phyloP scores from a whole-genome alignment of 2,329 filamentous ascomycete genomes.

The Davidsoniella eucalypti region DNA sequence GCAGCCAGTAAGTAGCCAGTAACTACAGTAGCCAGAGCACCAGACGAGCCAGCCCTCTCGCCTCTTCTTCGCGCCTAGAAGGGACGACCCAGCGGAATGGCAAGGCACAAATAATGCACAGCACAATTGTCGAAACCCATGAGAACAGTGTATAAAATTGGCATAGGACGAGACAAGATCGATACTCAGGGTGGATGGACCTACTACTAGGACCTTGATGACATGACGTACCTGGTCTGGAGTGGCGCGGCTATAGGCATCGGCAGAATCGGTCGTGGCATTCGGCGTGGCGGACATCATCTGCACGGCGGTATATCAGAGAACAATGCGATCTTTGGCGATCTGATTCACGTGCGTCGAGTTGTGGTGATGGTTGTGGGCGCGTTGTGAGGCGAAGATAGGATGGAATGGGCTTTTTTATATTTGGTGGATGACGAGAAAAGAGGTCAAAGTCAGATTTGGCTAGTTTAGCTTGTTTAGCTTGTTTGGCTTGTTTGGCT shows the following conservation, averaged over 20 bases:
- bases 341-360: conserved; percentile 1
- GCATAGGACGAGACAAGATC: background rate
- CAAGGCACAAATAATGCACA: too few species aligned
- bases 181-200: background rate
- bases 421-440: background rate
- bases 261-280: conserved; percentile 12
- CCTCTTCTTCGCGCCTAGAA: too few species aligned
- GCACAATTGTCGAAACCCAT: too few species aligned
- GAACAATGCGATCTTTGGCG: conserved; percentile 5
- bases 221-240: conserved; percentile 11
- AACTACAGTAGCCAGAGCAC: too few species aligned
- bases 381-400: background rate
- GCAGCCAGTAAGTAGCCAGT: too few species aligned
- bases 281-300: conserved; percentile 10
- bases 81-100: too few species aligned
- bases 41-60: too few species aligned
- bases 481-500: background rate
- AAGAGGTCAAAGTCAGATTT: too few species aligned
- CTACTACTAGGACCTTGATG: background rate
- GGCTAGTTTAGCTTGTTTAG: too few species aligned
- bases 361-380: background rate
- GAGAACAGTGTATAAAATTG: background rate
- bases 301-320: conserved; percentile 1
- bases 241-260: conserved; percentile 9
- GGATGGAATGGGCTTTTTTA: background rate